Base-by-base conservation (phyloP, 768 basidiomycete species). In the Lactarius akahatsu region DNA sequence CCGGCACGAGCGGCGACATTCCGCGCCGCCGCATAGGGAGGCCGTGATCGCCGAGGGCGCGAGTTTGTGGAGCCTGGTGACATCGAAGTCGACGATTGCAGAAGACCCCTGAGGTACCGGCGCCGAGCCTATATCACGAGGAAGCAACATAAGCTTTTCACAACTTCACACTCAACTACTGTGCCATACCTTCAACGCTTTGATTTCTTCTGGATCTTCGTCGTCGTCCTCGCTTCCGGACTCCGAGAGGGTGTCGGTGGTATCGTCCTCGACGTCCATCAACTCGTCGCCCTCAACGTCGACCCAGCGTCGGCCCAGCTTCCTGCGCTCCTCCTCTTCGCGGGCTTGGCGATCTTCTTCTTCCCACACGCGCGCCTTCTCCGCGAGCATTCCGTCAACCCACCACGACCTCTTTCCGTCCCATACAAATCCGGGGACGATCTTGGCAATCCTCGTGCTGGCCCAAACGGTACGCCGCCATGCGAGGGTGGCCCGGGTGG, bases 401-500 rank as follows among this genome's bases (percentile, higher is more conserved):
- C 73, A 78, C 88, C 88, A 93, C 58, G 81, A 78, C 65, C 83
- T 78, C 47, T 84, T 82, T 11, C 83, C 83, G 47, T 86, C 78
- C 84, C 84, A 93, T 64, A 75, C 79, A 72, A 98, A 86, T 0
- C 96, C 96, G 58, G 90, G 85, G 13, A 96, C 91, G 57, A 81
- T 75, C 55, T 81, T 82, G 9, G 86, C 83, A 66, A 98, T 77
- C 34, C 85, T 84, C 30, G 91, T 83, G 0, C 84, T 88, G 60
- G 86, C 83, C 62, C 94, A 86, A 5, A 85, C 80, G 36, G 93
- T 80, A 50, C 96, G 81, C 55, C 85, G 85, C 92, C 92, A 96
- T 15, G 96, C 81, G 50, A 67, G 60, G 32, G 56, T 62, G 47
- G 73, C 73, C 58, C 78, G 58, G 38, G 52, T 62, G 52, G 73